A percentile compares a stretch with the other conserved stretches of the same genome.
Evolutionary conservation across 1,284 basidiomycete genomes (phyloP).

Genomic region (Malassezia pachydermatis): DNA sequence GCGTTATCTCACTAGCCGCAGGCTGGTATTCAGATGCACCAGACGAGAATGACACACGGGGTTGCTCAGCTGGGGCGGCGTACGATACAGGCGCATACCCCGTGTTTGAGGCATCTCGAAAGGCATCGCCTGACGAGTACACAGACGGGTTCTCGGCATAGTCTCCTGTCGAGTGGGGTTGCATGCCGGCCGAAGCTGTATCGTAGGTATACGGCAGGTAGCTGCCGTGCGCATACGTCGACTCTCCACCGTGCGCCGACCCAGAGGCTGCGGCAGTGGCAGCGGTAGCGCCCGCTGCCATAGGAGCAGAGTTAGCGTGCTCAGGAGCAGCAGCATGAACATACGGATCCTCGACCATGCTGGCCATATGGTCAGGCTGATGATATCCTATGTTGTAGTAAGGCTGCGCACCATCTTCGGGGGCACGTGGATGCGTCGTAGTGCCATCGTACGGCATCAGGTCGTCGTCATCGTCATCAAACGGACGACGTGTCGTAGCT

Average conservation of each 20-base stretch:
- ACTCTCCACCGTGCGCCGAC: too few relatives aligned
- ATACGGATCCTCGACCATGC: not conserved
- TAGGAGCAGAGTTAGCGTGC: not conserved
- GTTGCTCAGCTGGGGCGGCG: too few relatives aligned
- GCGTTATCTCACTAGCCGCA: not conserved
- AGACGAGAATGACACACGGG: too few relatives aligned
- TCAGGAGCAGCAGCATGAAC: not conserved
- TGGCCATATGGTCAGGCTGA: slow-evolving; percentile 5
- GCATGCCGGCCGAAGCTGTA: too few relatives aligned
- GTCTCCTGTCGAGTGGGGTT: too few relatives aligned
- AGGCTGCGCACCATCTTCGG: not conserved
- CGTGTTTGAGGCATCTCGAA: too few relatives aligned
- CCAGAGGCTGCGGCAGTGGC: not conserved
- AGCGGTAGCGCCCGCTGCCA: not conserved
- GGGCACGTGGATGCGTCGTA: not conserved
- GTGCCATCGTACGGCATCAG: slow-evolving; percentile 17
- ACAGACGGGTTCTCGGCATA: too few relatives aligned
- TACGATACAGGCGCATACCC: too few relatives aligned
- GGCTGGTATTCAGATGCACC: slow-evolving; percentile 15
- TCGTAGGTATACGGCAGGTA: too few relatives aligned
- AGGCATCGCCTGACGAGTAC: too few relatives aligned
- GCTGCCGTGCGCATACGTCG: too few relatives aligned
- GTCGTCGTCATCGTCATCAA: slow-evolving; percentile 47
- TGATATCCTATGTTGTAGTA: slow-evolving; percentile 13
- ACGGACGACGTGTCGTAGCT: slow-evolving; percentile 43